These are phyloP conservation scores for Metschnikowia proteae DNA, from an alignment of 805 yeast species.

Conservation along the genomic window DNA sequence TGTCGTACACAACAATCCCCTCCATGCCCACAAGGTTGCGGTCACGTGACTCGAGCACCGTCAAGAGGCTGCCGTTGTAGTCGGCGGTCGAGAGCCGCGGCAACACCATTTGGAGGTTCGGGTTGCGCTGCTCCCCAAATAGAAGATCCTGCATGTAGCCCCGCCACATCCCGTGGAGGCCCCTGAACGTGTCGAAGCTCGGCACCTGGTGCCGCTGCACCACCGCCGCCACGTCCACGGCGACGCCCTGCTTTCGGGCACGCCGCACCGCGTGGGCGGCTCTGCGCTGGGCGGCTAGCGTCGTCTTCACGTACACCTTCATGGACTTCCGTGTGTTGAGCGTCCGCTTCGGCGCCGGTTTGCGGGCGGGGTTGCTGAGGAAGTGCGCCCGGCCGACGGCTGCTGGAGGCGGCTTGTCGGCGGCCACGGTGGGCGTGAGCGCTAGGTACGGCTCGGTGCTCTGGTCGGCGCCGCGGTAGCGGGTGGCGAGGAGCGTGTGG, in stretches of 20 bases:
- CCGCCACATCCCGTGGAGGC: constrained; percentile 70
- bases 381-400: constrained; percentile 2
- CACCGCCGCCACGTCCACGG: constrained; percentile 18
- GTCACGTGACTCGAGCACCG: constrained; percentile 56
- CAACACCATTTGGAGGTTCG: constrained; percentile 33
- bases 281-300: constrained; percentile 37
- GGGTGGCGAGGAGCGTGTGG: constrained; percentile 36
- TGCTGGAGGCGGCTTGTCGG: constrained; percentile 18
- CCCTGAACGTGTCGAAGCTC: constrained; percentile 47
- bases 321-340: constrained; percentile 39
- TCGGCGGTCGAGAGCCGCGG: constrained; percentile 72
- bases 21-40: constrained; percentile 52
- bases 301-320: constrained; percentile 36
- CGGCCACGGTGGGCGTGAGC: constrained; percentile 21
- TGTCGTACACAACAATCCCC: constrained; percentile 85
- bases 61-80: constrained; percentile 68
- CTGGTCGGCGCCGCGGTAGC: constrained; percentile 44
- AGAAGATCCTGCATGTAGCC: constrained; percentile 59
- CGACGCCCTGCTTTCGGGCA: constrained; percentile 22
- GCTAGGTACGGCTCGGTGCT: constrained; percentile 35
- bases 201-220: constrained; percentile 31
- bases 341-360: constrained; percentile 19
- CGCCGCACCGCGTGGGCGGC: constrained; percentile 35
- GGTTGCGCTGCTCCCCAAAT: constrained; percentile 29
- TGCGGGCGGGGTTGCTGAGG: constrained; percentile 6